Percentiles rank a stretch among this genome's conserved stretches.
Conservation (phyloP, 2,329 filamentous ascomycete genomes). For the Escovopsis sp. region DNA sequence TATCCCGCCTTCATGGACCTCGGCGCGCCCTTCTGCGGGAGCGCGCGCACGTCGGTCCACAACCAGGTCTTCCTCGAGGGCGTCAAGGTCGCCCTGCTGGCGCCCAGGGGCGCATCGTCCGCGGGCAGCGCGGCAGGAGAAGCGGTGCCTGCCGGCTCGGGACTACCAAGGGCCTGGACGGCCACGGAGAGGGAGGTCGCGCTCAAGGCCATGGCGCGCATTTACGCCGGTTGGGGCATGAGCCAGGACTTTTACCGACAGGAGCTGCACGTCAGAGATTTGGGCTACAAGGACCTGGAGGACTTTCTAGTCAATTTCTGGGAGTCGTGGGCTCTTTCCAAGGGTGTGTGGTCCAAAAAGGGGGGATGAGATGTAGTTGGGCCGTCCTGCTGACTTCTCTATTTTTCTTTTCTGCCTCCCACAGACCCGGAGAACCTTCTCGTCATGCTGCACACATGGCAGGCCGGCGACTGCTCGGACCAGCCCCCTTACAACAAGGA, state of each 20-base stretch:
- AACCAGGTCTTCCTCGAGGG: conserved; percentile 42
- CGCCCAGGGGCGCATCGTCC: conserved; percentile 27
- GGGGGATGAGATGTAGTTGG: background rate
- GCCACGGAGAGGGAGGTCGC: conserved; percentile 27
- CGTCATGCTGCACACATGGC: conserved; percentile 67
- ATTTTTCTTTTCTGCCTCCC: conserved; percentile 8
- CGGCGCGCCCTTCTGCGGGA: conserved; percentile 34
- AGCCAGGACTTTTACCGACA: conserved; percentile 66
- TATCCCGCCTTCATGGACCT: conserved; percentile 32
- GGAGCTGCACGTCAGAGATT: conserved; percentile 46
- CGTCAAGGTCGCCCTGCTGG: conserved; percentile 30
- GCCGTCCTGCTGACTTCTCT: background rate
- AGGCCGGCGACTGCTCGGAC: conserved; percentile 53
- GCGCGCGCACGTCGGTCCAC: conserved; percentile 34
- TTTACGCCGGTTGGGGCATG: conserved; percentile 72
- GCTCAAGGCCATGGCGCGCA: conserved; percentile 57
- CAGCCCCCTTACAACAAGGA: conserved; percentile 55
- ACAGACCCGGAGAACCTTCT: conserved; percentile 58
- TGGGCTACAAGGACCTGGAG: conserved; percentile 55
- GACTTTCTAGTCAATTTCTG: conserved; percentile 64
- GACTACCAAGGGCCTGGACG: conserved; percentile 13
- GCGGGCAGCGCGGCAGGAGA: conserved; percentile 30
- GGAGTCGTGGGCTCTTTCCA: conserved; percentile 58
- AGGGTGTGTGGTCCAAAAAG: conserved; percentile 18
- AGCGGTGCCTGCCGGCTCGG: conserved; percentile 6